A percentile compares a stretch with the other conserved stretches of the same genome.
Evolutionary conservation across 768 basidiomycete species (phyloP).

Genomic region (Punctularia strigosozonata): DNA sequence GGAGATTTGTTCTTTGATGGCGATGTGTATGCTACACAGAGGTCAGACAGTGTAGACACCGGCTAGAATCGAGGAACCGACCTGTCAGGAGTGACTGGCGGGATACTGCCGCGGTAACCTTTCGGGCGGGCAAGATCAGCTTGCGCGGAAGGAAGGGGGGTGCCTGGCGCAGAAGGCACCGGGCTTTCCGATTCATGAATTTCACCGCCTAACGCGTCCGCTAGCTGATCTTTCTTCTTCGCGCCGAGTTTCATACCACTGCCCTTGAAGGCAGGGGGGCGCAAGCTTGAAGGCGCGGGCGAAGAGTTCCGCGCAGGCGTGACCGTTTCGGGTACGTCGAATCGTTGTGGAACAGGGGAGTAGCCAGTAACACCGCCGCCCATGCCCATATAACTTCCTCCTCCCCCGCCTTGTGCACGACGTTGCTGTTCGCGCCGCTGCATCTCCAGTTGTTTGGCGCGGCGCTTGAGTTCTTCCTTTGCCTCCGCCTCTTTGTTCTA

Average conservation of each 20-base stretch:
- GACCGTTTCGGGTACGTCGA: constrained; percentile 50
- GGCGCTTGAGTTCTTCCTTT: constrained; percentile 96
- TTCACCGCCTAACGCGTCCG: constrained; percentile 82
- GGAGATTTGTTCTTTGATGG: constrained; percentile 74
- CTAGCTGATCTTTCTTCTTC: constrained; percentile 80
- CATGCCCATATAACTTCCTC: constrained; percentile 51
- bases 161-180: constrained; percentile 37
- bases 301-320: constrained; percentile 30
- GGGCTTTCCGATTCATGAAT: constrained; percentile 45
- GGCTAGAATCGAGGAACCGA: constrained; percentile 17
- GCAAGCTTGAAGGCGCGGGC: constrained; percentile 36
- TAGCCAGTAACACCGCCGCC: constrained; percentile 65
- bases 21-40: constrained; percentile 63
- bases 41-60: background rate
- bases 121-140: constrained; percentile 32
- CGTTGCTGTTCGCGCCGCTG: constrained; percentile 91
- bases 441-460: constrained; percentile 96
- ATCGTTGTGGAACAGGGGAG: constrained; percentile 52
- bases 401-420: constrained; percentile 46
- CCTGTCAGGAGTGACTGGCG: constrained; percentile 70
- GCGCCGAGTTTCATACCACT: constrained; percentile 93
- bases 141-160: constrained; percentile 33
- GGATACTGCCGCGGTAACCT: constrained; percentile 51
- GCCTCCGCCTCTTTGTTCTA: constrained; percentile 99
- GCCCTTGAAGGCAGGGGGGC: constrained; percentile 80